Percentiles rank a stretch among this genome's conserved stretches.
These are phyloP conservation scores for Wickerhamiella cacticola DNA, from an alignment of 805 yeast species.

Conservation along the genomic window DNA sequence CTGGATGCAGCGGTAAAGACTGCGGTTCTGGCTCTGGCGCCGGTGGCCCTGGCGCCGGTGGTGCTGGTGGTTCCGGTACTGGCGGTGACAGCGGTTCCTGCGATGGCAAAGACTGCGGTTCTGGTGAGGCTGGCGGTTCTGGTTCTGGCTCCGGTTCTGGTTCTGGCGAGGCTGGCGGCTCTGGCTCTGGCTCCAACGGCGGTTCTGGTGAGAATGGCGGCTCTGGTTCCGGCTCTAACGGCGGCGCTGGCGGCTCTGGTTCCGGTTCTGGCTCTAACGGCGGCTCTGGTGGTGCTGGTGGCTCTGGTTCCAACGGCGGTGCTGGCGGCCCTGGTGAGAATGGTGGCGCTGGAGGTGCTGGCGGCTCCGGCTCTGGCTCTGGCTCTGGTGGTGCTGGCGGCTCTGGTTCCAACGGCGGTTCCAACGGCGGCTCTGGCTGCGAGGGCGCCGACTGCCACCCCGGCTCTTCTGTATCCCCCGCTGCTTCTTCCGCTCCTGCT, in stretches of 20 bases:
- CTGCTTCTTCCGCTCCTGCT: background rate
- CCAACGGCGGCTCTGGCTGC: background rate
- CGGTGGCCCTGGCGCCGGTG: background rate
- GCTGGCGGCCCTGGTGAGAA: background rate
- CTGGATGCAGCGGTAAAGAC: background rate
- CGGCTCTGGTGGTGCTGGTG: background rate
- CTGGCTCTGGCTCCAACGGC: background rate
- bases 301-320: background rate
- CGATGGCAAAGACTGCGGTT: background rate
- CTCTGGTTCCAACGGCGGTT: background rate
- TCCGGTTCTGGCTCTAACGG: background rate
- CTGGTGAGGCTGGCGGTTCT: background rate
- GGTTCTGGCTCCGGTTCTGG: background rate
- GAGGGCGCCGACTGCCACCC: background rate
- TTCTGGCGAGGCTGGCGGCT: background rate
- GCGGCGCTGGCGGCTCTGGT: background rate
- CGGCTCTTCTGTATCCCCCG: background rate
- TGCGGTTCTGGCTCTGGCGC: background rate
- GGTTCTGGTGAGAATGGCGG: background rate
- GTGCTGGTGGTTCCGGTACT: background rate
- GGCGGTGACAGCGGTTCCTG: background rate
- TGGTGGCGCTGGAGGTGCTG: too few relatives aligned
- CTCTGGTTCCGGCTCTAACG: background rate
- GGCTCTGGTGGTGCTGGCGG: background rate
- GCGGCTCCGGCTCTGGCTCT: constrained; percentile 1